phyloP scores from a whole-genome alignment of 371 early-diverging fungal genomes.

The Lichtheimia corymbifera region DNA sequence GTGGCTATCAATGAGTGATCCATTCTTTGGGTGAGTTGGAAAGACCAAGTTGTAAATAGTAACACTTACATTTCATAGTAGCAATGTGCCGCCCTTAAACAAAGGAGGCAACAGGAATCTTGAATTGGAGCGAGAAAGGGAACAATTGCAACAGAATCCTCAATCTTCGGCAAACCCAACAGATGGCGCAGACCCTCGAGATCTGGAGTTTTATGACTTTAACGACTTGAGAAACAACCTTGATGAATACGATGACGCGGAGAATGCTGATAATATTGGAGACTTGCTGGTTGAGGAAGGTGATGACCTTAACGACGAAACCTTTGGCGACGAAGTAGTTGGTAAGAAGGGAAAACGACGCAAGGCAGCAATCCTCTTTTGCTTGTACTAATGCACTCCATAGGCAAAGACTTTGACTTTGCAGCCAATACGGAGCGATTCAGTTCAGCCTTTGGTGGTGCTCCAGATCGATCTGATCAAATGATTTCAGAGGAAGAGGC shows the following conservation, averaged over 20 bases:
- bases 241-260: conserved; percentile 36
- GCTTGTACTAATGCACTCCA: not conserved
- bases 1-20: conserved; percentile 38
- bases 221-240: conserved; percentile 37
- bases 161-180: not conserved
- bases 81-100: conserved; percentile 59
- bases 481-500: conserved; percentile 57
- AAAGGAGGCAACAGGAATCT: conserved; percentile 45
- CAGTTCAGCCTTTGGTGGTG: conserved; percentile 30
- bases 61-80: conserved; percentile 24
- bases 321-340: conserved; percentile 72
- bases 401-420: conserved; percentile 70
- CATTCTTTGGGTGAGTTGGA: conserved; percentile 49
- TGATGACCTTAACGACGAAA: conserved; percentile 83
- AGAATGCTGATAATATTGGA: conserved; percentile 48
- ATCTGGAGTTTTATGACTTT: conserved; percentile 49
- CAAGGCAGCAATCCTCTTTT: not conserved
- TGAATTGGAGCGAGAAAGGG: conserved; percentile 26
- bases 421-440: conserved; percentile 61
- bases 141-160: conserved; percentile 19
- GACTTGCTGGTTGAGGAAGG: conserved; percentile 72
- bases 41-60: conserved; percentile 11
- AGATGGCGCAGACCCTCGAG: conserved; percentile 9
- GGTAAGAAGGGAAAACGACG: conserved; percentile 29
- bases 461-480: not conserved